Conservation (phyloP, 2,329 filamentous ascomycete species). For the Penicillium sp. region DNA sequence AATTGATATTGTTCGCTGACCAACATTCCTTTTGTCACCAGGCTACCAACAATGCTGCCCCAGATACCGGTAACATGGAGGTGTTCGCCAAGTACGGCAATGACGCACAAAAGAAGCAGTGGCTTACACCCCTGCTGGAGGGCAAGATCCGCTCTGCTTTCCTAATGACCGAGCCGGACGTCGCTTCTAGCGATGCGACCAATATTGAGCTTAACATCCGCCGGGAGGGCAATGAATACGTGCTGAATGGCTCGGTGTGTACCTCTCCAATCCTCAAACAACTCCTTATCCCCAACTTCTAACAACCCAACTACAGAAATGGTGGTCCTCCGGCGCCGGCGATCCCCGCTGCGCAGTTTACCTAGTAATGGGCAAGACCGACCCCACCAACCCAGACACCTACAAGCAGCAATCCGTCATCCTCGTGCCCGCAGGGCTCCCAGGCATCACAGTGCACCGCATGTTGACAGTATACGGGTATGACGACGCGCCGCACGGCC, state of each 20-base stretch:
- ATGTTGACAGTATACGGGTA: slow-evolving; percentile 95
- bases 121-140: slow-evolving; percentile 76
- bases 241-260: slow-evolving; percentile 79
- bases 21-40: slow-evolving; percentile 12
- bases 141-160: slow-evolving; percentile 87
- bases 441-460: slow-evolving; percentile 86
- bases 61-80: slow-evolving; percentile 95
- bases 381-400: slow-evolving; percentile 68
- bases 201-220: slow-evolving; percentile 85
- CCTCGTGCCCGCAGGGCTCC: slow-evolving; percentile 74
- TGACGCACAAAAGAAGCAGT: slow-evolving; percentile 77
- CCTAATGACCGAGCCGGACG: slow-evolving; percentile 88
- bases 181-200: slow-evolving; percentile 85
- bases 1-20: neutral
- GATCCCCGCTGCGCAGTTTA: slow-evolving; percentile 91
- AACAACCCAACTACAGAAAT: slow-evolving; percentile 64
- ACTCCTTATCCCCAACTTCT: neutral
- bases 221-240: slow-evolving; percentile 80
- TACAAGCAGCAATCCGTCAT: slow-evolving; percentile 94
- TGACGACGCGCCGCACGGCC: slow-evolving; percentile 97
- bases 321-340: slow-evolving; percentile 96
- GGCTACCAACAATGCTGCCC: slow-evolving; percentile 84
- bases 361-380: slow-evolving; percentile 93
- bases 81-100: slow-evolving; percentile 89
- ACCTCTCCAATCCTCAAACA: neutral